Evolutionary conservation across 331 rosid species (phyloP).

Genomic region (Quercus tomentella): DNA sequence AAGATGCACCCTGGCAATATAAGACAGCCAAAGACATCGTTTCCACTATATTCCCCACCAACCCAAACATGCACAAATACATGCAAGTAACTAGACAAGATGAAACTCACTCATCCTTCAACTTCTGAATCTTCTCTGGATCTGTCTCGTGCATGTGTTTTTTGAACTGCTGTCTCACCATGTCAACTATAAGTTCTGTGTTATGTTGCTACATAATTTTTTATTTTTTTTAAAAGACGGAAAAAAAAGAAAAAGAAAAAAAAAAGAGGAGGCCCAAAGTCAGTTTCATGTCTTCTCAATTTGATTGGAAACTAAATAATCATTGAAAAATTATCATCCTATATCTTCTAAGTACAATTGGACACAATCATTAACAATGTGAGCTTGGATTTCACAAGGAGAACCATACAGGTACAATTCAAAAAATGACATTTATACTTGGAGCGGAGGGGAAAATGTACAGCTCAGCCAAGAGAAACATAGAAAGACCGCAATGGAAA

Average conservation of each 20-base stretch:
- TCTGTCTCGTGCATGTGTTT: constrained; percentile 73
- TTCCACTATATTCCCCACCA: neutral
- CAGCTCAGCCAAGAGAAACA: neutral
- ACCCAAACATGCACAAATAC: neutral
- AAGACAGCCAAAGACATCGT: neutral
- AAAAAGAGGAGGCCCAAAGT: neutral
- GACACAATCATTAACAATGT: neutral
- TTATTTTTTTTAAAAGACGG: too few species aligned
- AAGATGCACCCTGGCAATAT: neutral
- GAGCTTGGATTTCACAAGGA: neutral
- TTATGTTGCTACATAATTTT: constrained; percentile 65
- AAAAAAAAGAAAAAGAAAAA: too few species aligned
- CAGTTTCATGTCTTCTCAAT: constrained; percentile 6
- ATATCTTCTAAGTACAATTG: neutral
- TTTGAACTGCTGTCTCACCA: constrained; percentile 89
- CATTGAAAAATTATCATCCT: neutral
- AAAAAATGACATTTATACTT: neutral
- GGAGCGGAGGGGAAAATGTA: neutral
- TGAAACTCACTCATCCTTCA: constrained; percentile 82
- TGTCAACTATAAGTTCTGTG: constrained; percentile 60
- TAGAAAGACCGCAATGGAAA: too few species aligned
- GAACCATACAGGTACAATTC: neutral
- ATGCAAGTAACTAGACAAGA: constrained; percentile 11
- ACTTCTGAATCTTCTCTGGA: constrained; percentile 78
- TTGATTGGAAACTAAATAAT: neutral